A percentile compares a stretch with the other conserved stretches of the same genome.
These are phyloP conservation scores for Coniochaeta ligniaria DNA, from an alignment of 2,329 filamentous ascomycete species.

Conservation along the genomic window DNA sequence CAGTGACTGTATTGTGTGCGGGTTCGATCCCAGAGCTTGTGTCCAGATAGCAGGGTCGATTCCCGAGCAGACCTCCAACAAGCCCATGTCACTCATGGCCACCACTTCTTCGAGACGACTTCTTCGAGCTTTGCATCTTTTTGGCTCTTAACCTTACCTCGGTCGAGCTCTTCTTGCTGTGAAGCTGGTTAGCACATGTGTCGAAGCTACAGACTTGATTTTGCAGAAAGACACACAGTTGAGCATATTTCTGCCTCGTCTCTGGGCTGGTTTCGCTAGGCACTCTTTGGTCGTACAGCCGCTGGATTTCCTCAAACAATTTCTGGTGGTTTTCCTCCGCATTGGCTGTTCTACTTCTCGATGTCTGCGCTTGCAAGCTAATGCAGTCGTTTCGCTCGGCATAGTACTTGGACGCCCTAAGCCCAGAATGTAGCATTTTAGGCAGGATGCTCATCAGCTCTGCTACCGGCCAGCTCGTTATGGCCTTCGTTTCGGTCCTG, in stretches of 20 bases:
- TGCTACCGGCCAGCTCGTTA: constrained; percentile 41
- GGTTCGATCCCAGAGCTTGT: too few species aligned
- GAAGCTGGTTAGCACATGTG: not conserved
- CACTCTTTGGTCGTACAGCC: constrained; percentile 12
- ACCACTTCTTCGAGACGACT: constrained; percentile 6
- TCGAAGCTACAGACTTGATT: not conserved
- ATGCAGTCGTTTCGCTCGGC: constrained; percentile 42
- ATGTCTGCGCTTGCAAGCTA: constrained; percentile 47
- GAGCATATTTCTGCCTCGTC: constrained; percentile 15
- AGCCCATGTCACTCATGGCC: not conserved
- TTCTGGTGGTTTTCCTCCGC: constrained; percentile 40
- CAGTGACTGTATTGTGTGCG: too few species aligned
- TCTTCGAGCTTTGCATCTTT: constrained; percentile 14
- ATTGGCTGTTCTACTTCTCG: constrained; percentile 45
- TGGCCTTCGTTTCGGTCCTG: constrained; percentile 54
- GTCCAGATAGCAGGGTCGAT: not conserved
- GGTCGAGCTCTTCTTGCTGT: constrained; percentile 14
- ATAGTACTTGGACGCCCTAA: constrained; percentile 49
- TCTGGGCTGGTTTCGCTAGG: constrained; percentile 15
- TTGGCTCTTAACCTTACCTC: constrained; percentile 13
- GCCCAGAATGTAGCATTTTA: constrained; percentile 33
- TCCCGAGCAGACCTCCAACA: not conserved
- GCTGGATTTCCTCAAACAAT: constrained; percentile 20
- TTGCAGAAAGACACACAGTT: constrained; percentile 11
- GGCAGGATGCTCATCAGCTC: constrained; percentile 40